Conservation (phyloP, 148 eudicot species). For the Polygonum aviculare region DNA sequence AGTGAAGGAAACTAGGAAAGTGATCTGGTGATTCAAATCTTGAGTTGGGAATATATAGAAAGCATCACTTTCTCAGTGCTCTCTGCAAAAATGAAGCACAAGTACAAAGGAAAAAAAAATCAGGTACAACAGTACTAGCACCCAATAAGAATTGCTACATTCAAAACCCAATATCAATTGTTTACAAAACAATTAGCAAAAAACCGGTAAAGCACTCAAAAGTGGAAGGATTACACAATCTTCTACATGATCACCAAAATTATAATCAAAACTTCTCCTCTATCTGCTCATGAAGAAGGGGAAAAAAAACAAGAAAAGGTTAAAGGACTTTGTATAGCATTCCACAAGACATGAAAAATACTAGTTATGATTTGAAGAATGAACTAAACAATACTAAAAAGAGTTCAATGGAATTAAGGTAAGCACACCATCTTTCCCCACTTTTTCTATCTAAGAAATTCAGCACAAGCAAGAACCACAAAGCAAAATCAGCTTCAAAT, state of each 20-base stretch:
- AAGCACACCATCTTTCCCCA: neutral
- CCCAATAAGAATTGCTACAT: neutral
- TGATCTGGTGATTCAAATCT: neutral
- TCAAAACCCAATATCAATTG: neutral
- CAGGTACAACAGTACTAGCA: neutral
- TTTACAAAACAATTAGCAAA: neutral
- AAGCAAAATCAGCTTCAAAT: neutral
- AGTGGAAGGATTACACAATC: neutral
- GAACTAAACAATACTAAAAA: neutral
- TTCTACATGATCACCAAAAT: neutral
- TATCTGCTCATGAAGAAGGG: neutral
- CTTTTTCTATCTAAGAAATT: neutral
- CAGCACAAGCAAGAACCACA: neutral
- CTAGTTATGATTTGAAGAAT: neutral
- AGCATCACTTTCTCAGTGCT: neutral
- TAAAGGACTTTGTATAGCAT: neutral
- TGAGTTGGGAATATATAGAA: neutral
- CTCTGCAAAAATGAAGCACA: neutral
- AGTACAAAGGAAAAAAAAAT: neutral
- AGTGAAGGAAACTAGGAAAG: neutral
- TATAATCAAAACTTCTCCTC: neutral
- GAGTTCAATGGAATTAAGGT: neutral
- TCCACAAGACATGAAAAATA: neutral
- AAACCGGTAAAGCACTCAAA: conserved; percentile 1
- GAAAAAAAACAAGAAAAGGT: conserved; percentile 3